These are phyloP conservation scores for Glaciozyma martinii DNA, from an alignment of 768 basidiomycete species.

Conservation along the genomic window DNA sequence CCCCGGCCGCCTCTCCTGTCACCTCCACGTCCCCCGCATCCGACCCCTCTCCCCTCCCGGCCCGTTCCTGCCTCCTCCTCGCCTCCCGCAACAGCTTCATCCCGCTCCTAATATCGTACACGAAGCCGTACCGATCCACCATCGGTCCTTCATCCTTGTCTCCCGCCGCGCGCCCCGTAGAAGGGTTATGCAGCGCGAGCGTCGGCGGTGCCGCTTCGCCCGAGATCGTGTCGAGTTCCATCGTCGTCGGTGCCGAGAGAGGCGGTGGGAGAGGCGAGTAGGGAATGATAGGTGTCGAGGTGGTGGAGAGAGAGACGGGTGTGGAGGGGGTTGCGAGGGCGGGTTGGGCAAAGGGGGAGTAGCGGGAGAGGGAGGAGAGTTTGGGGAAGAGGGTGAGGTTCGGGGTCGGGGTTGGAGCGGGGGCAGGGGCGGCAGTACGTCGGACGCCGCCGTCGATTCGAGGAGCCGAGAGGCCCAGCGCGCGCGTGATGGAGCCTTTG, in stretches of 20 bases:
- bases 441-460: neutral
- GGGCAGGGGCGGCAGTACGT: neutral
- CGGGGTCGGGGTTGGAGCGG: neutral
- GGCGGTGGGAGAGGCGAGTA: neutral
- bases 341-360: slow-evolving; percentile 22
- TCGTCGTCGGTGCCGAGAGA: slow-evolving; percentile 5
- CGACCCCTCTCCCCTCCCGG: slow-evolving; percentile 61
- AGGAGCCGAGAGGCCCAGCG: slow-evolving; percentile 19
- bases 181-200: slow-evolving; percentile 37
- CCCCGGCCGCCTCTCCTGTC: neutral
- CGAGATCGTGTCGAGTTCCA: slow-evolving; percentile 23
- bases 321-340: slow-evolving; percentile 7
- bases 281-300: neutral
- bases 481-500: slow-evolving; percentile 25
- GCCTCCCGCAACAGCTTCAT: slow-evolving; percentile 55
- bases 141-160: slow-evolving; percentile 27
- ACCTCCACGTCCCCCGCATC: neutral
- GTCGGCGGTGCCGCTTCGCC: slow-evolving; percentile 20
- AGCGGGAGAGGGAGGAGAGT: slow-evolving; percentile 12
- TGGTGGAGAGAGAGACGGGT: slow-evolving; percentile 14
- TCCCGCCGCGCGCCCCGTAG: neutral
- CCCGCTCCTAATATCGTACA: slow-evolving; percentile 80
- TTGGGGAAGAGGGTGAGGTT: slow-evolving; percentile 8
- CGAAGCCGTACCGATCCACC: slow-evolving; percentile 79
- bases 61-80: slow-evolving; percentile 37